A percentile compares a stretch with the other conserved stretches of the same genome.
Conservation (phyloP, 305 asterid genomes). For the Caryopteris hybrid region DNA sequence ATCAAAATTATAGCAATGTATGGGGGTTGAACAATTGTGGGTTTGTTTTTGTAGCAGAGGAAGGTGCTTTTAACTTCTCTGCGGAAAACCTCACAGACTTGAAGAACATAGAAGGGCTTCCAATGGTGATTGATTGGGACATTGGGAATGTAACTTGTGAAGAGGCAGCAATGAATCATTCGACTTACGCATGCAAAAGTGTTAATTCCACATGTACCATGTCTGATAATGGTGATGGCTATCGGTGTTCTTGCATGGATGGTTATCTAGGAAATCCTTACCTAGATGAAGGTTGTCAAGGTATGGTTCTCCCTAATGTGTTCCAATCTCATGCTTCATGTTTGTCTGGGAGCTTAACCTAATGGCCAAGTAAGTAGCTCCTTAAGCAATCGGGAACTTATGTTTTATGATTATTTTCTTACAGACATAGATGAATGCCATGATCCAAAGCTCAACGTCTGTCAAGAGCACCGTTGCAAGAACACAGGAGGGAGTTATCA, state of each 20-base stretch:
- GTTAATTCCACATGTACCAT: slow-evolving; percentile 9
- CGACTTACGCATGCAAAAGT: slow-evolving; percentile 21
- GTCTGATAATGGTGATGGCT: slow-evolving; percentile 25
- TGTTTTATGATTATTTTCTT: no score
- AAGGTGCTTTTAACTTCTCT: slow-evolving; percentile 8
- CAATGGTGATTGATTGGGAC: slow-evolving; percentile 34
- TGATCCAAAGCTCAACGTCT: background rate
- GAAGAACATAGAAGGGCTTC: background rate
- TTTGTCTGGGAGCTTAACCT: no score
- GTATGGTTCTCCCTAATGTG: no score
- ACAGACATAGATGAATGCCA: slow-evolving; percentile 26
- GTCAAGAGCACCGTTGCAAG: background rate
- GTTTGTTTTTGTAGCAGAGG: slow-evolving; percentile 28
- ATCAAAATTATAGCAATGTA: background rate
- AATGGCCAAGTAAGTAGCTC: no score
- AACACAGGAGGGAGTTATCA: background rate
- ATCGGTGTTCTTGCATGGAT: slow-evolving; percentile 27
- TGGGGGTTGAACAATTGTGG: slow-evolving; percentile 15
- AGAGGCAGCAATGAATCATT: background rate
- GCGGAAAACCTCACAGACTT: background rate
- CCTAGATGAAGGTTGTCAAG: slow-evolving; percentile 27
- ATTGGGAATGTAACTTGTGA: slow-evolving; percentile 24
- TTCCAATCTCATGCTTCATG: no score
- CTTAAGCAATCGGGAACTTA: no score
- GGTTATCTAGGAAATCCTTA: slow-evolving; percentile 48